phyloP scores from a whole-genome alignment of 1,284 basidiomycete species.

The Meripilus lineatus region DNA sequence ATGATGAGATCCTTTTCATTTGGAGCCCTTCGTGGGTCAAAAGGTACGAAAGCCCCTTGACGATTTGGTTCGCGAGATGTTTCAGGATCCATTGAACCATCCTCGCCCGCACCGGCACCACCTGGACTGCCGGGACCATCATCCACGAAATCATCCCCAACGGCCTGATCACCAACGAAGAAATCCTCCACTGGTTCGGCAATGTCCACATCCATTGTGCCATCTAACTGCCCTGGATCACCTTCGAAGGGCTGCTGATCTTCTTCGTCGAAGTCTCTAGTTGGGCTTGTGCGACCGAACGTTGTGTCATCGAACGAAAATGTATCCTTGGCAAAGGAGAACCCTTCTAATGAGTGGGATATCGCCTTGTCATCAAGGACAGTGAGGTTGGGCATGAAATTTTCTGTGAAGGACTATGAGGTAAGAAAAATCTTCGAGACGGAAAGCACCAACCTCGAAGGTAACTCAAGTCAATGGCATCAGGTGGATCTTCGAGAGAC shows the following conservation, averaged over 20 bases:
- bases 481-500: constrained; percentile 51
- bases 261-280: constrained; percentile 36
- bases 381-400: constrained; percentile 69
- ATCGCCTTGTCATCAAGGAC: constrained; percentile 67
- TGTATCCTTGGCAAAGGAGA: constrained; percentile 69
- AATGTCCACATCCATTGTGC: constrained; percentile 41
- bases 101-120: constrained; percentile 41
- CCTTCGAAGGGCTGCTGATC: constrained; percentile 35
- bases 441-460: constrained; percentile 54
- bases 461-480: constrained; percentile 64
- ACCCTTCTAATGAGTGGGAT: constrained; percentile 73
- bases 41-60: constrained; percentile 55
- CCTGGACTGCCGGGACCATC: constrained; percentile 38
- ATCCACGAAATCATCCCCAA: constrained; percentile 41
- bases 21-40: constrained; percentile 72
- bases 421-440: constrained; percentile 10
- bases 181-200: constrained; percentile 63
- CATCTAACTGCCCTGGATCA: constrained; percentile 24
- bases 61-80: not conserved
- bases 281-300: constrained; percentile 48
- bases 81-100: constrained; percentile 26
- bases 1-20: constrained; percentile 78
- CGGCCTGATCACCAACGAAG: constrained; percentile 69
- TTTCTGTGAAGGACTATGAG: constrained; percentile 28
- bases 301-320: constrained; percentile 59